Evolutionary conservation across 352 stramenopile genomes (phyloP).

Genomic region (Phytophthora constricta): DNA sequence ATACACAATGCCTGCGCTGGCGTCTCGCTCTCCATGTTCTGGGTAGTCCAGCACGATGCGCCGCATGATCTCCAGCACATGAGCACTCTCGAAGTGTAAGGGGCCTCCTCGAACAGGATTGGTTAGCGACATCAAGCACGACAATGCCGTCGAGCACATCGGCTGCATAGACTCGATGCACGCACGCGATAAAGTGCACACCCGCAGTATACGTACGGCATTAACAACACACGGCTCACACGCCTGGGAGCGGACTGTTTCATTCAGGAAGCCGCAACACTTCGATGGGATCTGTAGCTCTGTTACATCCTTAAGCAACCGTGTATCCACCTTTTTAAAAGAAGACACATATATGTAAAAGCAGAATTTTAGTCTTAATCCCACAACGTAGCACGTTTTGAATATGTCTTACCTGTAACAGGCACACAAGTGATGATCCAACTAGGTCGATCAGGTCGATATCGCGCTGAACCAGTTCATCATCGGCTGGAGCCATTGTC

Average conservation of each 20-base stretch:
- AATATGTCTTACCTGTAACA: constrained; percentile 60
- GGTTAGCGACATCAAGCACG: constrained; percentile 57
- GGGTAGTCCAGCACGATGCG: constrained; percentile 73
- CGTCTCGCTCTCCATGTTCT: constrained; percentile 67
- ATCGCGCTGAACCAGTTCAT: constrained; percentile 68
- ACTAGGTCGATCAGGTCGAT: constrained; percentile 77
- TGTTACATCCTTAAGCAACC: constrained; percentile 58
- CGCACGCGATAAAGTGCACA: constrained; percentile 61
- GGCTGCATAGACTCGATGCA: constrained; percentile 69
- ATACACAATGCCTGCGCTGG: constrained; percentile 74
- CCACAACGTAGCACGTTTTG: background rate
- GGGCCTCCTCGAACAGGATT: constrained; percentile 56
- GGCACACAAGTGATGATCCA: constrained; percentile 79
- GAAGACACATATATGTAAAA: background rate
- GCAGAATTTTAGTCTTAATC: background rate
- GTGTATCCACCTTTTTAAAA: constrained; percentile 61
- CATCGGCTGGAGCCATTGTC: constrained; percentile 69
- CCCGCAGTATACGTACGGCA: constrained; percentile 69
- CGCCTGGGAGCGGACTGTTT: constrained; percentile 64
- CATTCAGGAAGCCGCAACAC: constrained; percentile 71
- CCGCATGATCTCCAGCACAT: constrained; percentile 77
- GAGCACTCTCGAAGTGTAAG: constrained; percentile 73
- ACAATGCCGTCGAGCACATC: constrained; percentile 59
- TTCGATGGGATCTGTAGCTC: constrained; percentile 69
- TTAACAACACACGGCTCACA: constrained; percentile 71